Percentiles rank a stretch among this genome's conserved stretches.
Evolutionary conservation across 306 rosid genomes (phyloP).

Genomic region (Vicia sativa): DNA sequence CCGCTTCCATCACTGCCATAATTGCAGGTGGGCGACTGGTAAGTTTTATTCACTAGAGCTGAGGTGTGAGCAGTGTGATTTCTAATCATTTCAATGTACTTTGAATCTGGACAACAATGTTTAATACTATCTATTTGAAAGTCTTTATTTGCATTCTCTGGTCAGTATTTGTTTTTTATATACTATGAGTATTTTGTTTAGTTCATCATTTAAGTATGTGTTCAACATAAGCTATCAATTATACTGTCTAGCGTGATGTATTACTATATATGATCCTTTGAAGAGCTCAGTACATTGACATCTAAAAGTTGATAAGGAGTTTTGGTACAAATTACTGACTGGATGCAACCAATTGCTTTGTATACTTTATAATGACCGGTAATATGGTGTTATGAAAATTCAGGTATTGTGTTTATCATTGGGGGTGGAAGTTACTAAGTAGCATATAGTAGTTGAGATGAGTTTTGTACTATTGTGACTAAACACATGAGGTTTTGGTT

Average conservation of each 20-base stretch:
- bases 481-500: constrained; percentile 33
- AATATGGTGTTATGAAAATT: constrained; percentile 11
- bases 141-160: constrained; percentile 22
- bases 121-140: constrained; percentile 16
- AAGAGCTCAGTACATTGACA: constrained; percentile 25
- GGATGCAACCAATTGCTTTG: constrained; percentile 26
- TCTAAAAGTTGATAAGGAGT: constrained; percentile 24
- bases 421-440: constrained; percentile 27
- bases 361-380: constrained; percentile 13
- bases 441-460: constrained; percentile 21
- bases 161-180: constrained; percentile 4
- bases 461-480: constrained; percentile 30
- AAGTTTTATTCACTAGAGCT: constrained; percentile 43
- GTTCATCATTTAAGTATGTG: constrained; percentile 5
- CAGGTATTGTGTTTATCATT: constrained; percentile 26
- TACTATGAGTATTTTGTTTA: constrained; percentile 1
- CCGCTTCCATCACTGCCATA: constrained; percentile 87
- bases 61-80: constrained; percentile 13
- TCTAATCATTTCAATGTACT: constrained; percentile 21
- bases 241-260: background rate
- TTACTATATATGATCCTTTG: constrained; percentile 20
- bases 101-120: constrained; percentile 3
- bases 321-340: constrained; percentile 17
- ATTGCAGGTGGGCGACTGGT: constrained; percentile 99
- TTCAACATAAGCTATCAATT: constrained; percentile 1